These are phyloP conservation scores for Micractinium conductrix DNA, from an alignment of 139 green algal genomes.

Conservation along the genomic window DNA sequence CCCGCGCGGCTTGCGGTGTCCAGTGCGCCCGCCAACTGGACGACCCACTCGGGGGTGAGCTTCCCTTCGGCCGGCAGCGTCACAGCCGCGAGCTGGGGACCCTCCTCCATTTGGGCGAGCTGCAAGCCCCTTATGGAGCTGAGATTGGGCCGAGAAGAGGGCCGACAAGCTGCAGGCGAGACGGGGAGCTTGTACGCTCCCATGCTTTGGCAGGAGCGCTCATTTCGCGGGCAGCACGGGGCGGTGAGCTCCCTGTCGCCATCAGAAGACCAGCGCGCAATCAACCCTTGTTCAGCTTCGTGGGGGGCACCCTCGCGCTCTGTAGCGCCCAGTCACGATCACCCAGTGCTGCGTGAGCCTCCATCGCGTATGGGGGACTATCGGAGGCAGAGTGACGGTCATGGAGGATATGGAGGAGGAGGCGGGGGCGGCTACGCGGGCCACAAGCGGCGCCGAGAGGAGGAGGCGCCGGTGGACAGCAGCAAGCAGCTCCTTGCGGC, in stretches of 20 bases:
- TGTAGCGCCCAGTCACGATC: not conserved
- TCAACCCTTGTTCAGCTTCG: too few species aligned
- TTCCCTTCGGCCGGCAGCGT: not conserved
- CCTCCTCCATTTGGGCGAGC: not conserved
- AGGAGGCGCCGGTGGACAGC: conserved; percentile 18
- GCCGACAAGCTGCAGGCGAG: too few species aligned
- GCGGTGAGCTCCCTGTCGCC: too few species aligned
- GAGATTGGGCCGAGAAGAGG: too few species aligned
- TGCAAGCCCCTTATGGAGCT: too few species aligned
- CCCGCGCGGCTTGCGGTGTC: not conserved
- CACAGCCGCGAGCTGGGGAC: not conserved
- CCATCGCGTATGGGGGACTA: conserved; percentile 40
- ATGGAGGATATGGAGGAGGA: too few species aligned
- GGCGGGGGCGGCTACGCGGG: not conserved
- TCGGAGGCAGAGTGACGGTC: not conserved
- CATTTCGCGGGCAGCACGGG: too few species aligned
- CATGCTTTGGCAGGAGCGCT: not conserved
- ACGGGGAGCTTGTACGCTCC: not conserved
- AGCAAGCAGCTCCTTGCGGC: conserved; percentile 28
- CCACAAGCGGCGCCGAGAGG: conserved; percentile 38
- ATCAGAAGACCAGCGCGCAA: too few species aligned
- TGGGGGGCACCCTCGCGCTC: too few species aligned
- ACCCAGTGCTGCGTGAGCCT: too few species aligned
- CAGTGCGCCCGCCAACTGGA: not conserved
- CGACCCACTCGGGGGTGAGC: not conserved